phyloP scores from a whole-genome alignment of 768 basidiomycete species.

The Rhodotorula kratochvilovae region DNA sequence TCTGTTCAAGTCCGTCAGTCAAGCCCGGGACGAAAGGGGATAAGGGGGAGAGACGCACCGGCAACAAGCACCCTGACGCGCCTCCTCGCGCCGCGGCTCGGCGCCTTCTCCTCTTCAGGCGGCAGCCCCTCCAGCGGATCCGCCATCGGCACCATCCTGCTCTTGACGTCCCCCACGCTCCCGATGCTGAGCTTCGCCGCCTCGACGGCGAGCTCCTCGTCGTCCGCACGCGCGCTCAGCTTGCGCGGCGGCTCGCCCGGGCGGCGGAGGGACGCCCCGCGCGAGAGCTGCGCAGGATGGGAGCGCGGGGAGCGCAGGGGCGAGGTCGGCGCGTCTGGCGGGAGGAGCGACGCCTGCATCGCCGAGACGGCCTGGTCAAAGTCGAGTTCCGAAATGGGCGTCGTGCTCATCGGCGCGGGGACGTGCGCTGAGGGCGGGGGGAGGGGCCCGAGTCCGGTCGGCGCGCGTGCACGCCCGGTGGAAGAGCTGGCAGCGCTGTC shows the following conservation, averaged over 20 bases:
- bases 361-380: constrained; percentile 12
- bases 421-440: not conserved
- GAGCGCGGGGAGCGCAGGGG: not conserved
- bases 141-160: not conserved
- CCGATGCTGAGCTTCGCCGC: constrained; percentile 17
- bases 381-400: not conserved
- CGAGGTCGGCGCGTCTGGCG: not conserved
- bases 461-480: too few relatives aligned
- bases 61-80: constrained; percentile 19
- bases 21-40: not conserved
- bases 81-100: not conserved
- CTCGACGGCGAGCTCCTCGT: constrained; percentile 16
- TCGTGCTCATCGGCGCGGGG: too few relatives aligned
- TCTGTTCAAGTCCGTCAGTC: not conserved
- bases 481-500: not conserved
- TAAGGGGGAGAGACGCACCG: not conserved
- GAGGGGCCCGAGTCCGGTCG: not conserved
- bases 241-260: not conserved
- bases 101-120: not conserved
- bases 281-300: not conserved
- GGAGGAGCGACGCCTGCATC: not conserved
- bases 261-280: too few relatives aligned
- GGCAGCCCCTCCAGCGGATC: not conserved
- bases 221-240: not conserved
- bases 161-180: not conserved